A percentile compares a stretch with the other conserved stretches of the same genome.
These are phyloP conservation scores for Melastoma malabathricum DNA, from an alignment of 345 rosid species.

Conservation along the genomic window DNA sequence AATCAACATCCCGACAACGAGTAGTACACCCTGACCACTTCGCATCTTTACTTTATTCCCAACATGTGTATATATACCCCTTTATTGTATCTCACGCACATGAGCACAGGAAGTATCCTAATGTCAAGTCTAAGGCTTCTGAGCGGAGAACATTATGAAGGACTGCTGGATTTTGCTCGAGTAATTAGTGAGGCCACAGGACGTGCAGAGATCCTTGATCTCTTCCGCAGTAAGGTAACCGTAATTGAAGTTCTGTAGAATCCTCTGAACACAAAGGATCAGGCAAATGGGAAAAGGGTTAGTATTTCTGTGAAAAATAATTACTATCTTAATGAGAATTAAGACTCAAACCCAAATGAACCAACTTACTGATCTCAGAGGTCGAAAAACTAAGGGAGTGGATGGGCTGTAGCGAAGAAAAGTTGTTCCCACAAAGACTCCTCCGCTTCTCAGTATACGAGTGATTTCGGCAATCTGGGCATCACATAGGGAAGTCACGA, in stretches of 20 bases:
- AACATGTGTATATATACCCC: no score
- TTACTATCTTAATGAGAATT: neutral
- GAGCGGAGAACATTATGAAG: slow-evolving; percentile 86
- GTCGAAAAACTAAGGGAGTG: slow-evolving; percentile 37
- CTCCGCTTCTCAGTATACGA: slow-evolving; percentile 68
- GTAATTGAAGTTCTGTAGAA: slow-evolving; percentile 20
- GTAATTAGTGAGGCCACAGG: slow-evolving; percentile 77
- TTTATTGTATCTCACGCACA: no score
- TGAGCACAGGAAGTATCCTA: neutral
- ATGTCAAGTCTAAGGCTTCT: slow-evolving; percentile 49
- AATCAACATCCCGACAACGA: no score
- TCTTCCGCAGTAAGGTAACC: slow-evolving; percentile 56
- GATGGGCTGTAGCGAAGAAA: slow-evolving; percentile 58
- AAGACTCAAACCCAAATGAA: no score
- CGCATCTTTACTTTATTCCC: no score
- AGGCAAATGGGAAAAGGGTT: neutral
- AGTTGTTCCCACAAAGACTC: slow-evolving; percentile 84
- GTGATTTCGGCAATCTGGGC: slow-evolving; percentile 77
- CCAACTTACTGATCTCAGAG: slow-evolving; percentile 46
- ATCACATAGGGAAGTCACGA: neutral
- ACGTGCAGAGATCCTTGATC: slow-evolving; percentile 65
- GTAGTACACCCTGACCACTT: no score
- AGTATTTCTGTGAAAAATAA: no score
- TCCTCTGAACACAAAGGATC: slow-evolving; percentile 22
- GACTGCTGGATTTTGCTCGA: slow-evolving; percentile 41